Conservation (phyloP, 768 basidiomycete species). For the Tremella mesenterica region DNA sequence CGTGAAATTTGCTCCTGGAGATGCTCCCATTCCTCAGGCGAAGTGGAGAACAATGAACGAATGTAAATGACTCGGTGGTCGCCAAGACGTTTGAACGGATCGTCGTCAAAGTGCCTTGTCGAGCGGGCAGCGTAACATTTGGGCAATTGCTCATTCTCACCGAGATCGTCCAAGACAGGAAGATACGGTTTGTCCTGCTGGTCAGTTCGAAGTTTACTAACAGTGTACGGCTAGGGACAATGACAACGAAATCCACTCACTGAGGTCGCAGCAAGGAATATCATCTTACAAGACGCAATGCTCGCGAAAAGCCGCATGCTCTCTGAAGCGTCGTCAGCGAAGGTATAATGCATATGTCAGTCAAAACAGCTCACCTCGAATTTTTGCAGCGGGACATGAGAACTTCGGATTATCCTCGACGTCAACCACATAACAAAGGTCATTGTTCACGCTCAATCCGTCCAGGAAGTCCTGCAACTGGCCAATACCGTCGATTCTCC, state of each 20-base stretch:
- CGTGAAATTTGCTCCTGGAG: too few relatives aligned
- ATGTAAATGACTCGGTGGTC: conserved; percentile 6
- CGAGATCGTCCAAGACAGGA: background rate
- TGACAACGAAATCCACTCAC: background rate
- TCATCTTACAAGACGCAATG: conserved; percentile 3
- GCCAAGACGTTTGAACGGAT: conserved; percentile 15
- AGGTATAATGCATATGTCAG: too few relatives aligned
- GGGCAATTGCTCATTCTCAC: background rate
- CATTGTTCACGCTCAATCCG: conserved; percentile 12
- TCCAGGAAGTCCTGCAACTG: conserved; percentile 21
- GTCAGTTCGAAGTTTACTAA: too few relatives aligned
- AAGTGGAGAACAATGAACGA: conserved; percentile 3
- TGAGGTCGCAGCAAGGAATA: conserved; percentile 3
- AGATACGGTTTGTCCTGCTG: conserved; percentile 1
- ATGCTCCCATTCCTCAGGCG: background rate
- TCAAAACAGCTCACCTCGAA: background rate
- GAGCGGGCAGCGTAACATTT: conserved; percentile 5
- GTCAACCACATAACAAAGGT: conserved; percentile 13
- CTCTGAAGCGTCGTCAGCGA: too few relatives aligned
- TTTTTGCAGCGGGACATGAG: background rate
- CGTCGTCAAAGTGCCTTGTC: background rate
- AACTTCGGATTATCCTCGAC: conserved; percentile 7
- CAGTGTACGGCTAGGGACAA: too few relatives aligned
- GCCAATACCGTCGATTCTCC: background rate
- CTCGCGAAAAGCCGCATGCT: conserved; percentile 4